phyloP scores from a whole-genome alignment of 2,329 filamentous ascomycete species.

The Alternaria metachromatica region DNA sequence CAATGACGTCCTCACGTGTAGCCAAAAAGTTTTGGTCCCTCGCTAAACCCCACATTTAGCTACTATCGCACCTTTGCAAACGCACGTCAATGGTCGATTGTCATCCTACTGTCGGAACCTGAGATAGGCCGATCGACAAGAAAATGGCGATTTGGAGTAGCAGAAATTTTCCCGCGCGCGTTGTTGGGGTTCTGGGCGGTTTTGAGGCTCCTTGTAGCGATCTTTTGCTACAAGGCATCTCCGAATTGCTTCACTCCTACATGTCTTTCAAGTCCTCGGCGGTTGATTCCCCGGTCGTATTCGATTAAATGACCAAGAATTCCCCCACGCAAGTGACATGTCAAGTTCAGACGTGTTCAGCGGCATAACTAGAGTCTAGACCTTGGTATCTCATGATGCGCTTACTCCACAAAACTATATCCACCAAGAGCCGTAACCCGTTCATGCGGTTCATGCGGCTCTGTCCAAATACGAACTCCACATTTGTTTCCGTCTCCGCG shows the following conservation, averaged over 20 bases:
- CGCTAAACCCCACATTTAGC: conserved; percentile 35
- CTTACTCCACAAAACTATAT: conserved; percentile 27
- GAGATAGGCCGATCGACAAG: conserved; percentile 16
- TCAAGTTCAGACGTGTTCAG: not conserved
- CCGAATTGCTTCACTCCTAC: not conserved
- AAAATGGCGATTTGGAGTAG: conserved; percentile 4
- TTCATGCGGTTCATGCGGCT: conserved; percentile 14
- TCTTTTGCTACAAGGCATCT: not conserved
- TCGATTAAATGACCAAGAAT: conserved; percentile 1
- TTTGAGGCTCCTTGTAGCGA: not conserved
- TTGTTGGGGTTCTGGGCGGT: conserved; percentile 9
- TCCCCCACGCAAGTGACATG: not conserved
- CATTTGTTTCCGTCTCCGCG: conserved; percentile 11
- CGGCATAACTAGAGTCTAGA: conserved; percentile 7
- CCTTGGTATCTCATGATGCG: conserved; percentile 23
- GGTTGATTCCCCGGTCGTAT: not conserved
- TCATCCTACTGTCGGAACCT: conserved; percentile 14
- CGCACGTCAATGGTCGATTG: conserved; percentile 18
- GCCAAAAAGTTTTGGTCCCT: conserved; percentile 30
- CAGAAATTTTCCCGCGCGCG: conserved; percentile 17
- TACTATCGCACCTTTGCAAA: conserved; percentile 20
- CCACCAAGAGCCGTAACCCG: conserved; percentile 5
- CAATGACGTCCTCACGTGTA: conserved; percentile 30
- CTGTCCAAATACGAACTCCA: conserved; percentile 18
- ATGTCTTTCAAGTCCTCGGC: not conserved